Evolutionary conservation across 371 early-diverging fungal genomes (phyloP), one percentile per base, ranked within the genome.

Genomic region (Mortierella sp.): DNA sequence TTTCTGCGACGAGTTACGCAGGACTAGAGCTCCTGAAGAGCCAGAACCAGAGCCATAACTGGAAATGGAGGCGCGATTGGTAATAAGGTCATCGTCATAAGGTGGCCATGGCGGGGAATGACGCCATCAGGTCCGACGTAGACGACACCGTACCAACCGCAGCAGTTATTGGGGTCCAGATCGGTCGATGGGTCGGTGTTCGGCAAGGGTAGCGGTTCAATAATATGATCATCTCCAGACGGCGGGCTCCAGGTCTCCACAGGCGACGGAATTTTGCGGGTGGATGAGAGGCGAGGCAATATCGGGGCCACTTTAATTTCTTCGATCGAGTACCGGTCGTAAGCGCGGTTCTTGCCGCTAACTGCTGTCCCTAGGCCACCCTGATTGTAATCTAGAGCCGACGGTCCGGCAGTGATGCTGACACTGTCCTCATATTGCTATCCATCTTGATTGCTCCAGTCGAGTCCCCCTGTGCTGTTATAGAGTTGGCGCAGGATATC

Each of bases 81-180:
- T 56, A 28, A 67, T 60, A 19, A 67, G 34, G 31, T 73, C 75
- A 11, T 67, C 68, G 26, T 73, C 75, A 26, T 55, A 68, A 2
- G 68, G 68, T 17, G 67, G 59, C 60, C 75, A 73, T 19, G 67
- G 64, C 1, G 68, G 53, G 68, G 75, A 3, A 73, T 48, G 14
- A 58, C 46, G 2, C 68, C 75, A 24, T 73, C 75, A 6, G 68
- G 75, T 19, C 75, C 68, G 26, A 73, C 63, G n/a, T 68, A 67
- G 24, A 73, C 64, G 12, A 73, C 68, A 14, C 68, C 75, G 41
- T 63, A 67, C 68, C 75, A 68, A 2, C 60, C 64, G n/a, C 75
- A 67, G 21, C 68, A 73, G 30, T 73, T 67, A 48, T 63, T 32
- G 3, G 63, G 64, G 32, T 73, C 59, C 15, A 65, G 6, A 0